Evolutionary conservation across 2,329 filamentous ascomycete genomes (phyloP).

Genomic region (Eurotiales sp.): DNA sequence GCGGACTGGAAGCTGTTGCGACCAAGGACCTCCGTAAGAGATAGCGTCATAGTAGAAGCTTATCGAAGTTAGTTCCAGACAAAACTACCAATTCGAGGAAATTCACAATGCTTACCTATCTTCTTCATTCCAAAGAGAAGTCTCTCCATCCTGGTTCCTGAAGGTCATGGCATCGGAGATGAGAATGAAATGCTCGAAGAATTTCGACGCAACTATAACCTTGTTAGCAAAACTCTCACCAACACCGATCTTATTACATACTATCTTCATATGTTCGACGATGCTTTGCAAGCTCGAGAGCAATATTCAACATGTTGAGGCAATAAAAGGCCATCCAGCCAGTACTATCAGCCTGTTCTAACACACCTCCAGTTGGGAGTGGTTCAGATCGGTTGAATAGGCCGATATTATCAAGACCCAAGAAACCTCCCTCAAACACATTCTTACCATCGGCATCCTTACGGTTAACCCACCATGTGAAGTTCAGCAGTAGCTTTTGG

Average conservation of each 20-base stretch:
- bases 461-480: constrained; percentile 99
- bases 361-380: constrained; percentile 82
- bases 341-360: constrained; percentile 95
- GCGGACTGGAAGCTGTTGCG: constrained; percentile 84
- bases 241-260: constrained; percentile 23
- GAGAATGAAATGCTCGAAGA: constrained; percentile 97
- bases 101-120: constrained; percentile 53
- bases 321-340: constrained; percentile 99
- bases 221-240: too few relatives aligned
- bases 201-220: constrained; percentile 78
- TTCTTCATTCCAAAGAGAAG: constrained; percentile 92
- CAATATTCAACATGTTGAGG: constrained; percentile 94
- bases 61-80: constrained; percentile 19
- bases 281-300: constrained; percentile 90
- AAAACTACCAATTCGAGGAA: not conserved
- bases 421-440: constrained; percentile 92
- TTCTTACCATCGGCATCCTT: constrained; percentile 95
- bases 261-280: constrained; percentile 89
- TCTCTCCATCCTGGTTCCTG: constrained; percentile 66
- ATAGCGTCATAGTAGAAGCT: constrained; percentile 98
- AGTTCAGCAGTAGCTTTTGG: constrained; percentile 92
- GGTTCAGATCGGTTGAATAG: constrained; percentile 96
- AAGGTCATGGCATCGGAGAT: constrained; percentile 97
- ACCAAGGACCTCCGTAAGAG: constrained; percentile 90
- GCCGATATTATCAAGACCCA: constrained; percentile 95